Evolutionary conservation across 257 asterid genomes (phyloP), one percentile per base, ranked within the genome.

Genomic region (Plantago ovata): DNA sequence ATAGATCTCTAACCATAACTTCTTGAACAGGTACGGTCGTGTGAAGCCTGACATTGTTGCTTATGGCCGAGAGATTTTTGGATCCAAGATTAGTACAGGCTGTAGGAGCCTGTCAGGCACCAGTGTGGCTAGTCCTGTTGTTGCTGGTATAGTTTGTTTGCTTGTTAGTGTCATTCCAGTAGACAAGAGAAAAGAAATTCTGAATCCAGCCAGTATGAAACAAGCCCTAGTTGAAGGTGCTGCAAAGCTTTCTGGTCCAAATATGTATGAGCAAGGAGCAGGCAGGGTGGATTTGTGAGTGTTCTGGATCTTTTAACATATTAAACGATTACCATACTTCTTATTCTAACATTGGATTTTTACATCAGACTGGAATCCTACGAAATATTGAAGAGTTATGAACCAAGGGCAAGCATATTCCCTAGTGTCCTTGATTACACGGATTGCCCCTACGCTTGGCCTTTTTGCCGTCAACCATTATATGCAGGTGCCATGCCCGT

Each of bases 191-290:
- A 88, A 85, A 71, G 85, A 82, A 19, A 74, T 84, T 53, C 66
- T 93, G 47, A 93, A 93, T 72, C 98, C 98, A 9, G 98, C 87
- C 58, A 89, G 97, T 62, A 87, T 93, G 89, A 93, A 93, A 72
- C 98, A 93, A 69, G 95, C 97, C 22, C 84, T 93, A 56, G 98
- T 93, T 66, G 98, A 93, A 76, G 98, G 97, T 53, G 95, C 98
- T 67, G 81, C 94, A 51, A 93, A 93, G 84, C 95, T 93, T 59
- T 80, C 94, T 48, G 95, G 95, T 70, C 91, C 95, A 52, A 88
- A 93, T 76, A 93, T 93, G 93, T 93, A 84, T n/a, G 98, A 93
- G 84, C 98, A 93, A 77, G 98, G 98, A 61, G 97, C 98, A 33
- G 98, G 98, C 81, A 84, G 94, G 80, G 98, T 93, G 74, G 86